Evolutionary conservation across 2,329 filamentous ascomycete species (phyloP).

Genomic region (Magnaporthiopsis incrustans): DNA sequence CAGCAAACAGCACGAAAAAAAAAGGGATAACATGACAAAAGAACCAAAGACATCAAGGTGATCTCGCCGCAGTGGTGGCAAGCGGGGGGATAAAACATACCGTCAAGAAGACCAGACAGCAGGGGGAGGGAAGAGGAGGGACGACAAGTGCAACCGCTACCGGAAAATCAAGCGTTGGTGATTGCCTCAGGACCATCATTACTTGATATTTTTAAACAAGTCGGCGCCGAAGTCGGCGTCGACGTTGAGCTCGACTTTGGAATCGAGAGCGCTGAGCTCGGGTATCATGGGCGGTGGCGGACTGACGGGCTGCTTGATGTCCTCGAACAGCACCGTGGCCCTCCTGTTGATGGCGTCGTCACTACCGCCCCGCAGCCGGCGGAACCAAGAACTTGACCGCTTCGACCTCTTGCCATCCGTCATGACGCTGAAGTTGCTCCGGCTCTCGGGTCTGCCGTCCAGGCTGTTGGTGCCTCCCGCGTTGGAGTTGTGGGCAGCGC

Average conservation of each 20-base stretch:
- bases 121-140: neutral
- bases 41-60: neutral
- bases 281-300: constrained; percentile 56
- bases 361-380: constrained; percentile 36
- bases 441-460: constrained; percentile 38
- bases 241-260: constrained; percentile 36
- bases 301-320: constrained; percentile 30
- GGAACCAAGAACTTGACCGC: constrained; percentile 52
- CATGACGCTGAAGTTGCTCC: constrained; percentile 37
- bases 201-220: constrained; percentile 54
- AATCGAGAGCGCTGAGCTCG: constrained; percentile 44
- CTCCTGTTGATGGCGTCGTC: constrained; percentile 29
- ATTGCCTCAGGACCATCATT: constrained; percentile 13
- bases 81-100: neutral
- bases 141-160: neutral
- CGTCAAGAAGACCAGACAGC: neutral
- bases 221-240: constrained; percentile 40
- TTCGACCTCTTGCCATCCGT: constrained; percentile 44
- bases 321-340: constrained; percentile 34
- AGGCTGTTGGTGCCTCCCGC: constrained; percentile 19
- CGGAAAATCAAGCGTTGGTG: neutral
- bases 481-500: constrained; percentile 11
- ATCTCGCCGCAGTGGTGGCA: neutral
- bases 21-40: neutral
- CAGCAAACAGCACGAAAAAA: neutral